A percentile compares a stretch with the other conserved stretches of the same genome.
Conservation (phyloP, 2,329 filamentous ascomycete genomes). For the Tolypocladium tundrense region DNA sequence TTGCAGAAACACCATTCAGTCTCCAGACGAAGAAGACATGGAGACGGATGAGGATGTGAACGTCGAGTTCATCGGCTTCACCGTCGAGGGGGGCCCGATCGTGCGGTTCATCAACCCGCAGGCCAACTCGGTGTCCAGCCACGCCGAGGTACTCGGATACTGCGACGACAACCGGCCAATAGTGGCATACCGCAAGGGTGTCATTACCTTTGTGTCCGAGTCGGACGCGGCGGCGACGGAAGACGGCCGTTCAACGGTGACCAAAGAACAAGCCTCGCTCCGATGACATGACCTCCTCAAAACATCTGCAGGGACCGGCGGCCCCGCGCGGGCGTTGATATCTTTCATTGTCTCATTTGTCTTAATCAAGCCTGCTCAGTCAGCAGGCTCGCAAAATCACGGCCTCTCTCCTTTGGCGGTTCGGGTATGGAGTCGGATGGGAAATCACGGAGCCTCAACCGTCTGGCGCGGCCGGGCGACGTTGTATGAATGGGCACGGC, state of each 20-base stretch:
- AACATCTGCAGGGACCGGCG: neutral
- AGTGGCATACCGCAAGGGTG: constrained; percentile 26
- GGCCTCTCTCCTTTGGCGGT: neutral
- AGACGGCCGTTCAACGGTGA: neutral
- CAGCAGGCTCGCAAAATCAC: neutral
- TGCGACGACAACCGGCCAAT: constrained; percentile 24
- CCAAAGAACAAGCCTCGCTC: neutral
- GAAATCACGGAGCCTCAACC: neutral
- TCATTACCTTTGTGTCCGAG: constrained; percentile 19
- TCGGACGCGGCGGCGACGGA: neutral
- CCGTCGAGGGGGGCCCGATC: constrained; percentile 34
- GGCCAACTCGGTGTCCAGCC: constrained; percentile 17
- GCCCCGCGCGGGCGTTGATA: neutral
- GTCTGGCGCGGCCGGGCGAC: neutral
- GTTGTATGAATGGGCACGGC: neutral
- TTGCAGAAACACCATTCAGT: constrained; percentile 25
- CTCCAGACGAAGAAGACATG: constrained; percentile 20
- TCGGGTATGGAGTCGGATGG: neutral
- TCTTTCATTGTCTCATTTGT: neutral
- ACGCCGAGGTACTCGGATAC: constrained; percentile 26
- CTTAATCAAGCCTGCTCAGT: neutral
- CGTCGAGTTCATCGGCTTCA: constrained; percentile 32
- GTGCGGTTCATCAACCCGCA: constrained; percentile 29
- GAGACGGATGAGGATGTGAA: constrained; percentile 20
- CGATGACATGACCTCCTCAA: neutral